Conservation (phyloP, 1,284 basidiomycete genomes). For the Phlebopus sp. region DNA sequence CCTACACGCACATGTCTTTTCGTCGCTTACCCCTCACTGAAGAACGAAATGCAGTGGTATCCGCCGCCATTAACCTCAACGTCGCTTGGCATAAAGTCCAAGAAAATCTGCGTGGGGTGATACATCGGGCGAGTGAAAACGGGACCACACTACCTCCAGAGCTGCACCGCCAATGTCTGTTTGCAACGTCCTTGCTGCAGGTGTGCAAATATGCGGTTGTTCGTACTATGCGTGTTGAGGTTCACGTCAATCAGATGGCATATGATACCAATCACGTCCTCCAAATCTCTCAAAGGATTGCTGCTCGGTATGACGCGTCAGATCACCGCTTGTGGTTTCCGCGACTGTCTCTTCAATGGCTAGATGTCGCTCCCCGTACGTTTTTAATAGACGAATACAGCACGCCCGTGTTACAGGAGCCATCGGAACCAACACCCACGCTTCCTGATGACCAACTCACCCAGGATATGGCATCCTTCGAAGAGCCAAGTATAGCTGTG, state of each 20-base stretch:
- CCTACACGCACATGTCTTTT: conserved; percentile 15
- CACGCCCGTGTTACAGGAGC: conserved; percentile 24
- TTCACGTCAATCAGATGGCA: conserved; percentile 38
- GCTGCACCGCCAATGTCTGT: conserved; percentile 30
- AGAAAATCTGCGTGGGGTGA: conserved; percentile 31
- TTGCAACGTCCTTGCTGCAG: conserved; percentile 45
- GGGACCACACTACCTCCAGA: conserved; percentile 30
- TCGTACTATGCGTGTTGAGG: neutral
- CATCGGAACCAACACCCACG: conserved; percentile 7
- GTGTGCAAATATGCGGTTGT: conserved; percentile 23
- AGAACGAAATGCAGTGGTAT: conserved; percentile 29
- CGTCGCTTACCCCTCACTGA: conserved; percentile 18
- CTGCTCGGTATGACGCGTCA: conserved; percentile 35
- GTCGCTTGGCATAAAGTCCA: conserved; percentile 33
- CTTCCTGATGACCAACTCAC: conserved; percentile 18
- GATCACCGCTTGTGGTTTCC: conserved; percentile 43
- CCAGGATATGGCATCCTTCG: conserved; percentile 22
- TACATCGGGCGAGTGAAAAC: conserved; percentile 4
- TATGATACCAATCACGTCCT: conserved; percentile 40
- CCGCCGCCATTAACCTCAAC: conserved; percentile 30
- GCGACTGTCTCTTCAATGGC: conserved; percentile 44
- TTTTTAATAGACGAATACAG: conserved; percentile 40
- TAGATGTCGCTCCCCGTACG: conserved; percentile 42
- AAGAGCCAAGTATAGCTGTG: neutral
- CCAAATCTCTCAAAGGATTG: conserved; percentile 34